phyloP scores from a whole-genome alignment of 345 rosid species.

The Durio zibethinus region DNA sequence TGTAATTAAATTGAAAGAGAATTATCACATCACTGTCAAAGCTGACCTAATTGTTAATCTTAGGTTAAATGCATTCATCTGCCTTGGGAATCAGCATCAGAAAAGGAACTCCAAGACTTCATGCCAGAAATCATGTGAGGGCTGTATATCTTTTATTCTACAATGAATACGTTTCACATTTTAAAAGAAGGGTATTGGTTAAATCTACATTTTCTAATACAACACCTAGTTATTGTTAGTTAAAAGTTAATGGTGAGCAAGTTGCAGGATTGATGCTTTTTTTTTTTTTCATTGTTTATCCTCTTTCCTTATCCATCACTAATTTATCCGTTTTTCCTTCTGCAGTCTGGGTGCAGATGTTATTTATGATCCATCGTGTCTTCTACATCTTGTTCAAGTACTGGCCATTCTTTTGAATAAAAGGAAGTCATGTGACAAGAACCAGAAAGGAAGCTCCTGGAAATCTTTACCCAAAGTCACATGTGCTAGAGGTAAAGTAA shows the following conservation, averaged over 20 bases:
- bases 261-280: neutral
- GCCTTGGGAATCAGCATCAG: constrained; percentile 78
- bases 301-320: neutral
- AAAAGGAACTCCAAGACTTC: constrained; percentile 39
- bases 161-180: neutral
- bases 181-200: neutral
- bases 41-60: constrained; percentile 21
- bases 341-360: constrained; percentile 82
- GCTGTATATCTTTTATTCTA: neutral
- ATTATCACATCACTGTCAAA: neutral
- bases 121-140: constrained; percentile 68
- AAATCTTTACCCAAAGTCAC: neutral
- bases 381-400: constrained; percentile 62
- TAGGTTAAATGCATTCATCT: constrained; percentile 67
- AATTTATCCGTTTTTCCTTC: neutral
- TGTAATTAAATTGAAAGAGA: neutral
- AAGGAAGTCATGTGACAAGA: constrained; percentile 15
- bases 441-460: constrained; percentile 9
- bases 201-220: neutral
- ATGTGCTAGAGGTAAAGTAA: neutral
- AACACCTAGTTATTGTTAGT: neutral
- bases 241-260: neutral
- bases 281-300: neutral
- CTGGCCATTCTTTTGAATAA: constrained; percentile 49
- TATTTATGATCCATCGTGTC: constrained; percentile 67